A percentile compares a stretch with the other conserved stretches of the same genome.
Conservation (phyloP, 345 rosid genomes). For the Schrenkiella parvula region DNA sequence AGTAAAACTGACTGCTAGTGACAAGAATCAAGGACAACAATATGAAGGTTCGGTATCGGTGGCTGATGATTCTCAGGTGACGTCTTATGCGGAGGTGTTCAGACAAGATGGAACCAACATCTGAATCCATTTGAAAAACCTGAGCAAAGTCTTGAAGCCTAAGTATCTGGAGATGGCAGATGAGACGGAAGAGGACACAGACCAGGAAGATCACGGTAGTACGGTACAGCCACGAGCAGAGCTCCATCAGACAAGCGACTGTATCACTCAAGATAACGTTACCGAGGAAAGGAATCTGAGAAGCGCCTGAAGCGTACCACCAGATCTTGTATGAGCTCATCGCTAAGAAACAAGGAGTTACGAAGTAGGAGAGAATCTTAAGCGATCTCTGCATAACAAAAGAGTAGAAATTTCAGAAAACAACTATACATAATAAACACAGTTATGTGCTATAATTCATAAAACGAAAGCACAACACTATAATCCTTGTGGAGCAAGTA, state of each 20-base stretch:
- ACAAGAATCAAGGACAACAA: conserved; percentile 58
- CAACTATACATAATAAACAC: not conserved
- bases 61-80: conserved; percentile 88
- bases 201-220: conserved; percentile 76
- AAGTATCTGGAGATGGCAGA: conserved; percentile 92
- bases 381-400: conserved; percentile 64
- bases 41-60: conserved; percentile 65
- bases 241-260: conserved; percentile 79
- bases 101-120: conserved; percentile 60
- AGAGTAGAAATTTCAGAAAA: not conserved
- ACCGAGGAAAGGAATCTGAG: conserved; percentile 84
- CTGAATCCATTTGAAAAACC: conserved; percentile 69
- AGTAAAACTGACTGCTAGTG: conserved; percentile 82
- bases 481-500: conserved; percentile 11
- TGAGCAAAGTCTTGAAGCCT: conserved; percentile 79
- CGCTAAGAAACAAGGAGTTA: conserved; percentile 65
- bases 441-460: not conserved
- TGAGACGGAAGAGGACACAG: conserved; percentile 77
- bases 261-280: conserved; percentile 67
- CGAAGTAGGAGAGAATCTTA: conserved; percentile 65
- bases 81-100: conserved; percentile 87
- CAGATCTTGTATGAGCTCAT: conserved; percentile 86
- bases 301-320: conserved; percentile 97
- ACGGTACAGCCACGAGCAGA: conserved; percentile 87
- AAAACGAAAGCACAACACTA: not conserved